These are phyloP conservation scores for Cercospora sojina DNA, from an alignment of 2,329 filamentous ascomycete species.

Conservation along the genomic window DNA sequence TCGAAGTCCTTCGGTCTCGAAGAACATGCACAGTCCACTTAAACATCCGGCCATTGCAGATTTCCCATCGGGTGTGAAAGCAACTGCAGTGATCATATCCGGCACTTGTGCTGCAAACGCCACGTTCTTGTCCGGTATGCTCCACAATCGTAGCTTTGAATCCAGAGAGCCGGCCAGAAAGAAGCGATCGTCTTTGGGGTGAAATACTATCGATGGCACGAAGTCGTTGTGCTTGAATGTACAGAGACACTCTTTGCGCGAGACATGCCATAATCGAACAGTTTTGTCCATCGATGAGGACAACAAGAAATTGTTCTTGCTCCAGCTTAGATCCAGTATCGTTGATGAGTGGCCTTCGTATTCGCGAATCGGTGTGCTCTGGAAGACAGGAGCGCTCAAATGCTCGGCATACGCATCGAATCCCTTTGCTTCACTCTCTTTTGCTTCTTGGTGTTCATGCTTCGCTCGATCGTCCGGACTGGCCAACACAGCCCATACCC, in stretches of 20 bases:
- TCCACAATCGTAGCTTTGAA: constrained; percentile 85
- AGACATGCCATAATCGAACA: constrained; percentile 90
- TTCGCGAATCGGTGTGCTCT: constrained; percentile 71
- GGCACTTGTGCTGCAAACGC: constrained; percentile 74
- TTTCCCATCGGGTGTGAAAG: constrained; percentile 89
- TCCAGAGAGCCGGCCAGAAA: constrained; percentile 93
- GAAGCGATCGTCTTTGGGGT: constrained; percentile 92
- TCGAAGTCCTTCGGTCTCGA: constrained; percentile 87
- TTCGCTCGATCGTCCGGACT: constrained; percentile 73
- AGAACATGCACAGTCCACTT: constrained; percentile 82
- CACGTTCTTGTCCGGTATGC: constrained; percentile 92
- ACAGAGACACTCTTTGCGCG: constrained; percentile 79
- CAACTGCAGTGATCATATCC: constrained; percentile 90
- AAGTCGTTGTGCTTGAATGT: constrained; percentile 94
- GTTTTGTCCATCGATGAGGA: constrained; percentile 99
- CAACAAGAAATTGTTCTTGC: constrained; percentile 96
- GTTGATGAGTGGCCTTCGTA: constrained; percentile 82
- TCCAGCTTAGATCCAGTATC: constrained; percentile 92
- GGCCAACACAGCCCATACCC: constrained; percentile 85
- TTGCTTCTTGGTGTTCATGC: constrained; percentile 69
- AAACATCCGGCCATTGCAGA: constrained; percentile 85
- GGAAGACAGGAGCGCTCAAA: constrained; percentile 88
- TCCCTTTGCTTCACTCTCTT: constrained; percentile 46
- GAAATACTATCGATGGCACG: constrained; percentile 91
- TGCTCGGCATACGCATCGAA: constrained; percentile 52